These are phyloP conservation scores for Penicillium corylophilum DNA, from an alignment of 2,329 filamentous ascomycete species.

Conservation along the genomic window DNA sequence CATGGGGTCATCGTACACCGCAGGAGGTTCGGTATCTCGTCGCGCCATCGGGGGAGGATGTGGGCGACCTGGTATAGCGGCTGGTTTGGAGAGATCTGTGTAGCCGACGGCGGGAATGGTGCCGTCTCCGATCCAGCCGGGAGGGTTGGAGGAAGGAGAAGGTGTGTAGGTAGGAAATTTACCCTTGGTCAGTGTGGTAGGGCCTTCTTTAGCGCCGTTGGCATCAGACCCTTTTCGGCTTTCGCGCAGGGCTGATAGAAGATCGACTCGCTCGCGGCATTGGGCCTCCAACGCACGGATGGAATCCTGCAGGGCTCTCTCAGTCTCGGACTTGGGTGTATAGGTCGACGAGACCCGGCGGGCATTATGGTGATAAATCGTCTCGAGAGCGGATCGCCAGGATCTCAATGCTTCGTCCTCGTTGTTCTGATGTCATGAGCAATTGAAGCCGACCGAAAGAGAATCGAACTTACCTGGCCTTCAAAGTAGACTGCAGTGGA, in stretches of 20 bases:
- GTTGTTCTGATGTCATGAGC: conserved; percentile 64
- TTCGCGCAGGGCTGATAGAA: conserved; percentile 76
- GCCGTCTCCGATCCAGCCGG: conserved; percentile 72
- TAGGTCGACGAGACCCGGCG: conserved; percentile 70
- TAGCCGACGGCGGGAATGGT: conserved; percentile 81
- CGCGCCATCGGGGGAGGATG: conserved; percentile 20
- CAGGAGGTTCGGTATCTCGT: conserved; percentile 21
- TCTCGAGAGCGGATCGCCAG: conserved; percentile 84
- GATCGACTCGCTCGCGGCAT: conserved; percentile 88
- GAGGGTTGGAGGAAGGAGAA: conserved; percentile 23
- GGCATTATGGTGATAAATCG: conserved; percentile 83
- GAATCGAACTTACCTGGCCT: conserved; percentile 63
- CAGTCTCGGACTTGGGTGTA: conserved; percentile 73
- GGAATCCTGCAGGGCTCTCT: conserved; percentile 77
- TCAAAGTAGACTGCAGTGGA: conserved; percentile 97
- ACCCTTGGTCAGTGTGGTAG: conserved; percentile 28
- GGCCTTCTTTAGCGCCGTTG: conserved; percentile 20
- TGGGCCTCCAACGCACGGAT: conserved; percentile 81
- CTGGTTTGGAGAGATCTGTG: conserved; percentile 73
- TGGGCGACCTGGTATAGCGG: conserved; percentile 54
- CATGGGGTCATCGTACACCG: conserved; percentile 13
- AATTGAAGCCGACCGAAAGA: conserved; percentile 1
- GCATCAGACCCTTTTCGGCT: conserved; percentile 54
- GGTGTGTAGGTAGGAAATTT: conserved; percentile 23
- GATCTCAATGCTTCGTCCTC: conserved; percentile 86